phyloP scores from a whole-genome alignment of 345 rosid species.

The Anacardium occidentale region DNA sequence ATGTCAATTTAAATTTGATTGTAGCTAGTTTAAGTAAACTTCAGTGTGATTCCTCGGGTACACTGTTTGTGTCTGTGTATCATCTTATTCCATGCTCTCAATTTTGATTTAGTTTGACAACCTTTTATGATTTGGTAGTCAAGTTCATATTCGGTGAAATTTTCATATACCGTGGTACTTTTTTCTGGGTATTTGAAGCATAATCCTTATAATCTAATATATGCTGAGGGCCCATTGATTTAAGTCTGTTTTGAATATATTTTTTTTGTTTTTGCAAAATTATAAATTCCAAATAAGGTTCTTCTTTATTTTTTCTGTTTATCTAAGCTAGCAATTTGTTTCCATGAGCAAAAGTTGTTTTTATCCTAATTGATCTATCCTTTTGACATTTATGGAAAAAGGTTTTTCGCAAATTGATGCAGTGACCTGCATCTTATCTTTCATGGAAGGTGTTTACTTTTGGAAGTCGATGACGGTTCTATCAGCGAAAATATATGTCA shows the following conservation, averaged over 20 bases:
- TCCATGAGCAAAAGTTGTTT: not conserved
- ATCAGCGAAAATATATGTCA: not conserved
- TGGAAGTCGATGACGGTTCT: not conserved
- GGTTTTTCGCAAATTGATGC: not conserved
- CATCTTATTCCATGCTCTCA: not conserved
- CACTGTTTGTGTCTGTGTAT: not conserved
- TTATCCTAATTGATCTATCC: not conserved
- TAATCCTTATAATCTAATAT: not conserved
- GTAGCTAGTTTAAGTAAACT: not conserved
- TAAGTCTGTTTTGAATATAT: not conserved
- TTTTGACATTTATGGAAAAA: not conserved
- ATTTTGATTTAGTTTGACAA: not conserved
- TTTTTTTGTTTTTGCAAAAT: not conserved
- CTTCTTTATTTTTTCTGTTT: not conserved
- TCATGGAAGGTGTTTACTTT: not conserved
- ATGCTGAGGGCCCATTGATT: not conserved
- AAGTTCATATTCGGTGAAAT: not conserved
- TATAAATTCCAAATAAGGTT: not conserved
- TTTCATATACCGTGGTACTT: not conserved
- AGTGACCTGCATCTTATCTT: not conserved
- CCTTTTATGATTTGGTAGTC: not conserved
- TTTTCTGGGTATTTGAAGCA: not conserved
- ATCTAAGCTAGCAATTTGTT: not conserved
- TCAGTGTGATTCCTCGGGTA: too few species aligned
- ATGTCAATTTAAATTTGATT: constrained; percentile 3